Conservation (phyloP, 352 stramenopile genomes). For the Globisporangium perplexum region DNA sequence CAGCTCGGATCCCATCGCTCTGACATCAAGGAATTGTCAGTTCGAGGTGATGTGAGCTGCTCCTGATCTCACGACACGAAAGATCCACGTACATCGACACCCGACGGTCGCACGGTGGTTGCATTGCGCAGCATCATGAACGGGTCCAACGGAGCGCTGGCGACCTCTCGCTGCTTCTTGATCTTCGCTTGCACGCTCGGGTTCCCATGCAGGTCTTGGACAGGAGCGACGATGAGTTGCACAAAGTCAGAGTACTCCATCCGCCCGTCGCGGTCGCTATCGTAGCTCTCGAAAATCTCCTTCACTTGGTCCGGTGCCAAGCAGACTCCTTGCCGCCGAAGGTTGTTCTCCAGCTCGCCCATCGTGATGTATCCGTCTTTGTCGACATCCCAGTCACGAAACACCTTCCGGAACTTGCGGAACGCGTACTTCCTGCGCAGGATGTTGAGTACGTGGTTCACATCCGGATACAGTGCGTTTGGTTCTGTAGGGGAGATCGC, state of each 20-base stretch:
- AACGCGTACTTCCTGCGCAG: constrained; percentile 46
- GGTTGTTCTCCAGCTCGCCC: constrained; percentile 35
- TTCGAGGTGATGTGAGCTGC: no score
- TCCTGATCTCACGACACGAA: not conserved
- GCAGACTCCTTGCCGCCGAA: constrained; percentile 34
- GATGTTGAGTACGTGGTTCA: constrained; percentile 30
- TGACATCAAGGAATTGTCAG: constrained; percentile 9
- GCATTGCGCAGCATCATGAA: constrained; percentile 31
- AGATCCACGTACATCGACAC: constrained; percentile 1
- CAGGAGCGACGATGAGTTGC: constrained; percentile 27
- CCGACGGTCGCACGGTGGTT: constrained; percentile 6
- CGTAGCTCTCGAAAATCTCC: constrained; percentile 35
- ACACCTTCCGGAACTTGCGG: constrained; percentile 31
- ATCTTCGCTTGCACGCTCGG: constrained; percentile 5
- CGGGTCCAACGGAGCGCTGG: constrained; percentile 16
- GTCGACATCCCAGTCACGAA: constrained; percentile 55
- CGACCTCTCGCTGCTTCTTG: constrained; percentile 3
- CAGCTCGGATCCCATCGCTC: constrained; percentile 27
- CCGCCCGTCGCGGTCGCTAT: constrained; percentile 30
- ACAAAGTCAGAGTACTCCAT: constrained; percentile 48
- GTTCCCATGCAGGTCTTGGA: constrained; percentile 15
- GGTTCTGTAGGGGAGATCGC: not conserved
- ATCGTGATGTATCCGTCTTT: constrained; percentile 45
- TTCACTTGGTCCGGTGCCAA: constrained; percentile 27
- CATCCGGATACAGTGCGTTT: constrained; percentile 24